phyloP scores from a whole-genome alignment of 257 asterid species.

The Capsicum baccatum region DNA sequence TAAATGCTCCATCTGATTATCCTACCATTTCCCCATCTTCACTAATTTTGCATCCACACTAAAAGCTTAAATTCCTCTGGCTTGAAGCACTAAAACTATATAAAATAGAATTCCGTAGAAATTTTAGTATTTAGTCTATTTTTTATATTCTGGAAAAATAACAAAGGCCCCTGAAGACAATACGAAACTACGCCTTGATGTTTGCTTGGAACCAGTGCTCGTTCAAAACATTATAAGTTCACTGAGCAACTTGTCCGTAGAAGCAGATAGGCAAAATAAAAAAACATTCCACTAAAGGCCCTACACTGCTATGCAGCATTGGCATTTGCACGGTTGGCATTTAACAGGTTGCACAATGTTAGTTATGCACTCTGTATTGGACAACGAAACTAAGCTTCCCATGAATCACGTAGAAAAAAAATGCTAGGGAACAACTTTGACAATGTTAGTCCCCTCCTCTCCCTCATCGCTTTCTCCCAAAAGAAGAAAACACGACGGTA shows the following conservation, averaged over 20 bases:
- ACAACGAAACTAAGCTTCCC: neutral
- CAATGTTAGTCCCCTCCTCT: too few relatives aligned
- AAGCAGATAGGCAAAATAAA: neutral
- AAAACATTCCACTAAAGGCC: slow-evolving; percentile 8
- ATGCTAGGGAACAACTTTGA: slow-evolving; percentile 16
- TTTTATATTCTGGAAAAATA: neutral
- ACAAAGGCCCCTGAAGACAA: neutral
- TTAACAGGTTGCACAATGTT: neutral
- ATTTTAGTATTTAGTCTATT: neutral
- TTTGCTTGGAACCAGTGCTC: neutral
- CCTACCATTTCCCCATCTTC: slow-evolving; percentile 24
- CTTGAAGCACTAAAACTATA: slow-evolving; percentile 12
- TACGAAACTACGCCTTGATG: slow-evolving; percentile 13
- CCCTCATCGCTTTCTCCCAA: neutral
- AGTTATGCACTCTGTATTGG: neutral
- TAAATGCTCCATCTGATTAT: neutral
- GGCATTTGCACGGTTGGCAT: neutral
- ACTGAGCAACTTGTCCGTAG: neutral
- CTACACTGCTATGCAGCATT: neutral
- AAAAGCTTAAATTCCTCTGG: slow-evolving; percentile 9
- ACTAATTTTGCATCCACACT: slow-evolving; percentile 4
- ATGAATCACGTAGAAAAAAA: neutral
- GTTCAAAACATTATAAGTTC: slow-evolving; percentile 5
- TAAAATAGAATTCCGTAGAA: neutral
- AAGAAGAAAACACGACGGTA: neutral